These are phyloP conservation scores for Ormosia semicastrata DNA, from an alignment of 306 rosid species.

Conservation along the genomic window DNA sequence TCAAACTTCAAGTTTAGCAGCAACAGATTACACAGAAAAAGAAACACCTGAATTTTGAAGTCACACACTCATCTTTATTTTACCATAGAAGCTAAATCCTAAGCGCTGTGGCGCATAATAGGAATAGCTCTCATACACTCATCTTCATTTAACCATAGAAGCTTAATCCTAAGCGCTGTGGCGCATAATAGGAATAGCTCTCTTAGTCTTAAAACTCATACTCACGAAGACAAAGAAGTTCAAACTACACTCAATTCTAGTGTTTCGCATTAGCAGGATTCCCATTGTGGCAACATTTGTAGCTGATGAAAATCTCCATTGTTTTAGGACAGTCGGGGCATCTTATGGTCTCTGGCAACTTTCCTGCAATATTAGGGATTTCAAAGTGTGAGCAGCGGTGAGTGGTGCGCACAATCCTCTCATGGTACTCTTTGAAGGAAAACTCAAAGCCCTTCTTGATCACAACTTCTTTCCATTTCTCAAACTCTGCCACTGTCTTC, in stretches of 20 bases:
- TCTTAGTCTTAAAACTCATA: neutral
- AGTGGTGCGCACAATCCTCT: neutral
- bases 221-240: neutral
- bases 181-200: neutral
- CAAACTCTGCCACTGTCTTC: conserved; percentile 55
- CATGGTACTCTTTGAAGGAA: conserved; percentile 26
- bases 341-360: conserved; percentile 30
- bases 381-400: conserved; percentile 41
- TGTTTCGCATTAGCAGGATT: neutral
- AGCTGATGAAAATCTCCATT: conserved; percentile 42
- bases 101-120: too few relatives aligned
- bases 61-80: neutral
- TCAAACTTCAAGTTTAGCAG: neutral
- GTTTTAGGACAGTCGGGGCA: conserved; percentile 38
- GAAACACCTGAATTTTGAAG: neutral
- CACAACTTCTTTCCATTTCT: conserved; percentile 58
- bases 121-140: too few relatives aligned
- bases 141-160: too few relatives aligned
- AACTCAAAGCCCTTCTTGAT: conserved; percentile 26
- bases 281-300: conserved; percentile 41
- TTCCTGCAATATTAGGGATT: conserved; percentile 27
- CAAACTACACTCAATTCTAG: neutral
- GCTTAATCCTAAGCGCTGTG: neutral
- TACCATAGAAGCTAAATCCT: too few relatives aligned
- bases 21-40: neutral